A percentile compares a stretch with the other conserved stretches of the same genome.
These are phyloP conservation scores for Nakazawaea ambrosiae DNA, from an alignment of 805 yeast species.

Conservation along the genomic window DNA sequence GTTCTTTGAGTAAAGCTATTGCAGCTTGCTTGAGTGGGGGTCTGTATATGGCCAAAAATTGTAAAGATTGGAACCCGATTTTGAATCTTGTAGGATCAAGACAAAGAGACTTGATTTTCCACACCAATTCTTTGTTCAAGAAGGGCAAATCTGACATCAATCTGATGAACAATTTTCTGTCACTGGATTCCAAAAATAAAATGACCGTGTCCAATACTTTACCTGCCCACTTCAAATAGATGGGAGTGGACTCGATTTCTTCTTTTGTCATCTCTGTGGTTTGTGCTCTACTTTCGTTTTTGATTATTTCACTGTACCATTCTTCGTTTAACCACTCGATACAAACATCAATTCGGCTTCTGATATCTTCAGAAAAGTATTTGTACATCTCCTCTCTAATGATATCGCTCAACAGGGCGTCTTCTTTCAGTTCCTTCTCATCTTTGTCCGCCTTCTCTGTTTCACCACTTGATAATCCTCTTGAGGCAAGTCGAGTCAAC, in stretches of 20 bases:
- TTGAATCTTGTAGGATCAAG: slow-evolving; percentile 77
- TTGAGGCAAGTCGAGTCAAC: slow-evolving; percentile 69
- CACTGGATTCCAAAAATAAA: slow-evolving; percentile 77
- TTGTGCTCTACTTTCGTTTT: slow-evolving; percentile 24
- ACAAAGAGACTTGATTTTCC: slow-evolving; percentile 65
- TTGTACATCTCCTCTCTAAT: slow-evolving; percentile 67
- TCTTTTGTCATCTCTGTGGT: slow-evolving; percentile 17
- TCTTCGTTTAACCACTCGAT: slow-evolving; percentile 95
- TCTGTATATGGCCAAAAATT: slow-evolving; percentile 79
- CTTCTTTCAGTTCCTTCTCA: no score
- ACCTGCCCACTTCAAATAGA: slow-evolving; percentile 63
- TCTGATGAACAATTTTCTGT: slow-evolving; percentile 74
- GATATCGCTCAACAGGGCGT: slow-evolving; percentile 38
- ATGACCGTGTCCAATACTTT: slow-evolving; percentile 70
- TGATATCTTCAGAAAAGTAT: slow-evolving; percentile 68
- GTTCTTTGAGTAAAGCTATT: slow-evolving; percentile 38
- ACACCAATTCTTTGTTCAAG: slow-evolving; percentile 54
- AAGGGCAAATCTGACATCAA: slow-evolving; percentile 83
- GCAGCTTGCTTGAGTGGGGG: slow-evolving; percentile 70
- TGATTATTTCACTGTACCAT: slow-evolving; percentile 63
- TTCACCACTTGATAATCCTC: slow-evolving; percentile 47
- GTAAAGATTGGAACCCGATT: slow-evolving; percentile 77
- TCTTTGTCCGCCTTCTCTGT: slow-evolving; percentile 9
- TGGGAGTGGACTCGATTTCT: slow-evolving; percentile 31
- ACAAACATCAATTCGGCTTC: slow-evolving; percentile 62